Percentiles rank a stretch among this genome's conserved stretches.
Conservation (phyloP, 1,284 basidiomycete genomes). For the Irpex lacteus region DNA sequence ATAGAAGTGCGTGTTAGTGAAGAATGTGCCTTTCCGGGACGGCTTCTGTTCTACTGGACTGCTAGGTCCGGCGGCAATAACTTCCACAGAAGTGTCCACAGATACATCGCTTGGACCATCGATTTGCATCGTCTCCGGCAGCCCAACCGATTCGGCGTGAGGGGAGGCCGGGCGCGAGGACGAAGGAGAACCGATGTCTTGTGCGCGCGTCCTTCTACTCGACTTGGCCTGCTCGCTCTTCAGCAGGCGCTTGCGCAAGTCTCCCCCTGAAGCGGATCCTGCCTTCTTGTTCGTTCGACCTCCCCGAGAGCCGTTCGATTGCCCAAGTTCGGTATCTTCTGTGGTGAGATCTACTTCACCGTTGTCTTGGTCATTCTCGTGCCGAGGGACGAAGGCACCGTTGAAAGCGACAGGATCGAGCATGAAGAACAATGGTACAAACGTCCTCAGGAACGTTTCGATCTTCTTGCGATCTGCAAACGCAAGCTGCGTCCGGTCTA, state of each 20-base stretch:
- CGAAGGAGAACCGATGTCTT: slow-evolving; percentile 36
- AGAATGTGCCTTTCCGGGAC: slow-evolving; percentile 66
- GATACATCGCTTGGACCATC: slow-evolving; percentile 22
- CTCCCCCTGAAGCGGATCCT: slow-evolving; percentile 40
- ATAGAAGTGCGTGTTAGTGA: slow-evolving; percentile 90
- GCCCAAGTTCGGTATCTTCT: slow-evolving; percentile 50
- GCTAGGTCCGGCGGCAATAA: slow-evolving; percentile 4
- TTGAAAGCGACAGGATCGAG: slow-evolving; percentile 73
- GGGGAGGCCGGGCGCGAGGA: slow-evolving; percentile 60
- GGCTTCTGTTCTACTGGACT: slow-evolving; percentile 20
- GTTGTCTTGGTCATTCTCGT: slow-evolving; percentile 47
- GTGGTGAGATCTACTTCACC: slow-evolving; percentile 44
- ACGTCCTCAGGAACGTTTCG: slow-evolving; percentile 81
- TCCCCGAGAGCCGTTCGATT: slow-evolving; percentile 32
- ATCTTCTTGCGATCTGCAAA: slow-evolving; percentile 77
- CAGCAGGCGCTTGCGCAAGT: slow-evolving; percentile 70
- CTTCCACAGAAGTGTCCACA: slow-evolving; percentile 9
- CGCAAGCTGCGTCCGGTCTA: slow-evolving; percentile 84
- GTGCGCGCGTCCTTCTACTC: slow-evolving; percentile 54
- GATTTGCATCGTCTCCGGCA: slow-evolving; percentile 41
- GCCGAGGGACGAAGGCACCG: slow-evolving; percentile 53
- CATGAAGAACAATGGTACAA: slow-evolving; percentile 74
- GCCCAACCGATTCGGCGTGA: slow-evolving; percentile 19
- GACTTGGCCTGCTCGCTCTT: slow-evolving; percentile 80
- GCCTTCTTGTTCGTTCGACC: slow-evolving; percentile 39